Conservation (phyloP, 352 stramenopile species). For the Blastocystis sp. region DNA sequence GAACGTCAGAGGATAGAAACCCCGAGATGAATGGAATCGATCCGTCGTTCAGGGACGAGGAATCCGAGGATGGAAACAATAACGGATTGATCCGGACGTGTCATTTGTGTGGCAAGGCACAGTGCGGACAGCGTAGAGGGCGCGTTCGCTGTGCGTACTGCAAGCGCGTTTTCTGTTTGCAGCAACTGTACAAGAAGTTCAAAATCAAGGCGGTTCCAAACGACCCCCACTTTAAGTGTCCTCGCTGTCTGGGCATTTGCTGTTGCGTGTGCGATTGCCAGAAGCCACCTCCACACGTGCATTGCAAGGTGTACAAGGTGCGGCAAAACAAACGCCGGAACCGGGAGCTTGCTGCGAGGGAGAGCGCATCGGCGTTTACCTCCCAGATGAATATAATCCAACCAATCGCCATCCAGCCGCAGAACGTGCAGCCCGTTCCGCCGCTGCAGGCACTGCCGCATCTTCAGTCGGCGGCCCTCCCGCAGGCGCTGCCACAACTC, state of each 20-base stretch:
- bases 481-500: not conserved
- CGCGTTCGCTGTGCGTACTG: slow-evolving; percentile 65
- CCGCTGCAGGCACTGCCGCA: not conserved
- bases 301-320: slow-evolving; percentile 70
- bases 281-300: slow-evolving; percentile 64
- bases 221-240: slow-evolving; percentile 66
- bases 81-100: slow-evolving; percentile 54
- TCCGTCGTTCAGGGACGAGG: not conserved
- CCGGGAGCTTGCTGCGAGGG: slow-evolving; percentile 32
- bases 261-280: slow-evolving; percentile 66
- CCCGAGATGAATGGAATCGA: not conserved
- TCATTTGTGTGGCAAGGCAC: slow-evolving; percentile 68
- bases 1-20: not conserved
- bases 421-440: not conserved
- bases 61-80: not conserved
- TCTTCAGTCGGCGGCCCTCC: not conserved
- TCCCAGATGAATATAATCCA: not conserved
- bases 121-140: slow-evolving; percentile 63
- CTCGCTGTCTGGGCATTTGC: slow-evolving; percentile 67
- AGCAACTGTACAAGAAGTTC: slow-evolving; percentile 69
- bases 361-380: not conserved
- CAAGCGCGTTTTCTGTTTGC: slow-evolving; percentile 65
- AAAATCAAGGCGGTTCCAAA: slow-evolving; percentile 31
- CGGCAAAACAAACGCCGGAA: slow-evolving; percentile 60
- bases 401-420: not conserved